A percentile compares a stretch with the other conserved stretches of the same genome.
These are phyloP conservation scores for Raddia distichophylla DNA, from an alignment of 176 grass and related monocot genomes.

Conservation along the genomic window DNA sequence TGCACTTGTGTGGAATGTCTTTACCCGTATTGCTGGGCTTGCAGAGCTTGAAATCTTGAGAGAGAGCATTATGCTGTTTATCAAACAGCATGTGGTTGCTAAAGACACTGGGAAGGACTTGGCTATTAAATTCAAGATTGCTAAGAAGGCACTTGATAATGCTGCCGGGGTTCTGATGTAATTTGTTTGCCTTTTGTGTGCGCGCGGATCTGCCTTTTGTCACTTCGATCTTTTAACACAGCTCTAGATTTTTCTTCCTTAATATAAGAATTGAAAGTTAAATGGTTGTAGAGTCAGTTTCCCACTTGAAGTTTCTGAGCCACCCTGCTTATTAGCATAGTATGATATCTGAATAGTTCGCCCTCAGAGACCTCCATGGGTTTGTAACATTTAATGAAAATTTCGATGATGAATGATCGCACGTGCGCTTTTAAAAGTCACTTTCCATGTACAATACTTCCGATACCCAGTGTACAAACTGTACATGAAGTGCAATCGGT, in stretches of 20 bases:
- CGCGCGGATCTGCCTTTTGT: not conserved
- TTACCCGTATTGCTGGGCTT: constrained; percentile 66
- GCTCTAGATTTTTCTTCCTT: constrained; percentile 2
- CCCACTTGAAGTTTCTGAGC: not conserved
- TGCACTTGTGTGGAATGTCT: constrained; percentile 70
- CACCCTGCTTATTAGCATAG: no score
- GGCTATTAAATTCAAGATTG: constrained; percentile 67
- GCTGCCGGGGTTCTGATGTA: constrained; percentile 77
- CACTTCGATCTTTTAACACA: not conserved
- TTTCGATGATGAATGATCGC: not conserved
- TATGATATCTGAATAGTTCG: not conserved
- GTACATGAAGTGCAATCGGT: not conserved
- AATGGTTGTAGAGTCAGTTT: not conserved
- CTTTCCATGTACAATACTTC: not conserved
- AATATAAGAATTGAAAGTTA: not conserved
- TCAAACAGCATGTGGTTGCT: constrained; percentile 69
- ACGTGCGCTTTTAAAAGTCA: not conserved
- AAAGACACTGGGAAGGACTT: constrained; percentile 40
- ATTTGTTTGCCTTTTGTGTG: not conserved
- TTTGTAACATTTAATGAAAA: not conserved
- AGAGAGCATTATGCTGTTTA: constrained; percentile 64
- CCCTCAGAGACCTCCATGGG: not conserved
- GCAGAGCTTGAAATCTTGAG: constrained; percentile 71
- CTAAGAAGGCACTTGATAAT: constrained; percentile 82
- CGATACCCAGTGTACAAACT: not conserved